Conservation (phyloP, 306 rosid species). For the Prinsepia uniflora region DNA sequence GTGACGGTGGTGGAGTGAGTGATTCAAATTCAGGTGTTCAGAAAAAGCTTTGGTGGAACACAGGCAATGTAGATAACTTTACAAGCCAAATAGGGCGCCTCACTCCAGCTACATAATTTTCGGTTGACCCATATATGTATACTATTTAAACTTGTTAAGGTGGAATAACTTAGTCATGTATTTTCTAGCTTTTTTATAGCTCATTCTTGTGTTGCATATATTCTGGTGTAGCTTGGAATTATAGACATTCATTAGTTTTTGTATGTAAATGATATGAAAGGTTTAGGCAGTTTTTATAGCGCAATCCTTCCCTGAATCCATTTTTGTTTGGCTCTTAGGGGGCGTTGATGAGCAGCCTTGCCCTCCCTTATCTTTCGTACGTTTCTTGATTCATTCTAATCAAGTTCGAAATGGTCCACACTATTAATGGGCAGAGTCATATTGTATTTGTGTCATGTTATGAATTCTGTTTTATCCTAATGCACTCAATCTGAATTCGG, state of each 20-base stretch:
- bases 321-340: too few relatives aligned
- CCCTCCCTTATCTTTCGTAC: too few relatives aligned
- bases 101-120: slow-evolving; percentile 29
- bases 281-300: background rate
- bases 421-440: too few relatives aligned
- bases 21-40: slow-evolving; percentile 11
- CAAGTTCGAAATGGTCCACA: too few relatives aligned
- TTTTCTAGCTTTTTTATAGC: slow-evolving; percentile 16
- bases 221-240: background rate
- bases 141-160: background rate
- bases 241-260: slow-evolving; percentile 1
- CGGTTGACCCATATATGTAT: background rate
- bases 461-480: too few relatives aligned
- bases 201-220: slow-evolving; percentile 8
- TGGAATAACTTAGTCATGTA: background rate
- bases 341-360: too few relatives aligned
- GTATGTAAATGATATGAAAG: slow-evolving; percentile 12
- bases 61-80: slow-evolving; percentile 18
- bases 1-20: slow-evolving; percentile 10
- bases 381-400: too few relatives aligned
- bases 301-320: too few relatives aligned
- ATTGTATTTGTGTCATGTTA: too few relatives aligned
- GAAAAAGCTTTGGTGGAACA: slow-evolving; percentile 25
- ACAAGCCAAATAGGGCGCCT: slow-evolving; percentile 32
- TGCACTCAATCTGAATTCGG: too few relatives aligned